Evolutionary conservation across 768 basidiomycete genomes (phyloP).

Genomic region (Antrodiella citrinella): DNA sequence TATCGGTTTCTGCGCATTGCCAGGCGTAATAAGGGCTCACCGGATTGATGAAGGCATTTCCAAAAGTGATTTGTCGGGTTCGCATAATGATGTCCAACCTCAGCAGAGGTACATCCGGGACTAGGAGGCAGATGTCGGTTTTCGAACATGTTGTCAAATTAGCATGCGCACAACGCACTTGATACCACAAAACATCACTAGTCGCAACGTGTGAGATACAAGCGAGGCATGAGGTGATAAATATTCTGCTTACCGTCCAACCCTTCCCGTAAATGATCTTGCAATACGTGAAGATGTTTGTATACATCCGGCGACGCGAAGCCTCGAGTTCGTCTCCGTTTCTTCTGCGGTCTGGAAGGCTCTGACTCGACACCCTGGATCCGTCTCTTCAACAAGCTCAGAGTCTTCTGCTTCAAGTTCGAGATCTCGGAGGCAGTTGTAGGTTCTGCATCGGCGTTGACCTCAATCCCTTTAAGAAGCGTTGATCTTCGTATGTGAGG

Average conservation of each 20-base stretch:
- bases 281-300: constrained; percentile 40
- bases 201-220: not conserved
- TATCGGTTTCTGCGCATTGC: not conserved
- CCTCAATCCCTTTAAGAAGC: too few species aligned
- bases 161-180: constrained; percentile 41
- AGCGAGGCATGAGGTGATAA: not conserved
- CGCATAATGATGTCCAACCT: constrained; percentile 70
- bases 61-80: constrained; percentile 81
- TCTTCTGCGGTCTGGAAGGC: not conserved
- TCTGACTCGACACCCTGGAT: too few species aligned
- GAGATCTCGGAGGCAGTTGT: too few species aligned
- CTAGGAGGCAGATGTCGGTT: constrained; percentile 27
- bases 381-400: too few species aligned
- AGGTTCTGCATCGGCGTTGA: too few species aligned
- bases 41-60: constrained; percentile 60
- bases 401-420: too few species aligned
- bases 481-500: too few species aligned
- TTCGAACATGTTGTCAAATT: not conserved
- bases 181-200: constrained; percentile 81
- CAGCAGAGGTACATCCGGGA: constrained; percentile 61
- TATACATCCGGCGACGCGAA: constrained; percentile 46
- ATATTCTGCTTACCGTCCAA: constrained; percentile 43
- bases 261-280: constrained; percentile 42
- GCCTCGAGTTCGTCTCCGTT: constrained; percentile 28
- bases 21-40: constrained; percentile 24